Conservation (phyloP, 176 grass and related monocot genomes). For the Avena eriantha region DNA sequence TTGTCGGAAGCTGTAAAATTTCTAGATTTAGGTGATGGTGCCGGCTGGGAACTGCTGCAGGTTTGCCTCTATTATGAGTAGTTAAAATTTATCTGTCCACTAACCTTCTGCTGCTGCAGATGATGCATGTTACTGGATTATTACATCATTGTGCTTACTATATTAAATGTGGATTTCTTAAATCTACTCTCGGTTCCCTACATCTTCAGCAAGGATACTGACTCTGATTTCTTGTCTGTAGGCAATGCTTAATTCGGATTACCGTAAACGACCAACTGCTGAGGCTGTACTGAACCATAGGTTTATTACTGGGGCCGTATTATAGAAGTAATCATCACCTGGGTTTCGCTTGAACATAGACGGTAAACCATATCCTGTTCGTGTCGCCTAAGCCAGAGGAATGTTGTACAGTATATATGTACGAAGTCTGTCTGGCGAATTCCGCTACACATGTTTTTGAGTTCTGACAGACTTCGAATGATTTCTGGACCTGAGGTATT, state of each 20-base stretch:
- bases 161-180: background rate
- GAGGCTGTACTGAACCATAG: constrained; percentile 87
- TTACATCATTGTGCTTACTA: background rate
- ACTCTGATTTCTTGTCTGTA: constrained; percentile 39
- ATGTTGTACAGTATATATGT: constrained; percentile 1
- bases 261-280: constrained; percentile 73
- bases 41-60: constrained; percentile 94
- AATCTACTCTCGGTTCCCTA: background rate
- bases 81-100: background rate
- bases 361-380: background rate
- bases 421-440: background rate
- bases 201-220: constrained; percentile 17
- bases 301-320: constrained; percentile 72
- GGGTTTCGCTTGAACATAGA: constrained; percentile 8
- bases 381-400: background rate
- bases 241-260: constrained; percentile 91
- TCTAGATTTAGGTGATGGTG: constrained; percentile 79
- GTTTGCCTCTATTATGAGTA: constrained; percentile 43
- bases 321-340: constrained; percentile 33
- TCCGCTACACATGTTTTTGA: background rate
- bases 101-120: background rate
- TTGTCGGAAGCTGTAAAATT: constrained; percentile 80
- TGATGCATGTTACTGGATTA: background rate
- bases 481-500: background rate
- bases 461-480: background rate